Base-by-base conservation (phyloP, 2,329 filamentous ascomycete species). In the Phialophora macrospora region DNA sequence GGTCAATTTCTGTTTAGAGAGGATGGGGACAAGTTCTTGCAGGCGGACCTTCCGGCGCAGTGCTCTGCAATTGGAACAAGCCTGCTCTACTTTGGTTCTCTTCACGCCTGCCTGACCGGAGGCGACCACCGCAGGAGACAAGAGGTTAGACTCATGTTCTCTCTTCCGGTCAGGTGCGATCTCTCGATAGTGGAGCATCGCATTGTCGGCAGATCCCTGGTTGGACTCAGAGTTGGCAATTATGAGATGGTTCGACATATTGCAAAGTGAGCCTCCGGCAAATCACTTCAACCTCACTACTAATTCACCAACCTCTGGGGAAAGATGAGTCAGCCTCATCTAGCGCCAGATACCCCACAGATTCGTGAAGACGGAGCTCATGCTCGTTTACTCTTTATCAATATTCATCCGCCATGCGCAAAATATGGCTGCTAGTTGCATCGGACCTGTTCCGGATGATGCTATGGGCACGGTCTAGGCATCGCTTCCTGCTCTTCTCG, bases 181-280 rank as follows among this genome's bases (percentile, higher is more conserved):
- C 30, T 63, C 41, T 56, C 61, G 59, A n/a, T 58, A 48, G n/a
- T 60, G 60, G 11, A 56, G 54, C 64, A 63, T 66, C 24, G 56
- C 44, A 59, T 59, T 46, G 7, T 59, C 56, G 44, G 3, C 34
- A 44, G 44, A 6, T 12, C 8, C n/a, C 5, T 44, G 38, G 14
- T 7, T 44, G 7, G 38, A 44, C 24, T 46, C 32, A 30, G 56
- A 7, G 26, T 26, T 26, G 17, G 22, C 17, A 34, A 24, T n/a
- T 28, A 20, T 59, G 56, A 11, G 22, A 41, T 7, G 20, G 34
- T 59, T 22, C 41, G 44, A 49, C 44, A 59, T 34, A 20, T 32
- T 58, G 44, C 20, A 26, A 20, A 52, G 3, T 59, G 44, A 28
- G 38, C 17, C 38, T 17, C 38, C 12, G 38, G 14, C 14, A 44